Evolutionary conservation across 768 basidiomycete species (phyloP).

Genomic region (Boletus vinaceobasis): DNA sequence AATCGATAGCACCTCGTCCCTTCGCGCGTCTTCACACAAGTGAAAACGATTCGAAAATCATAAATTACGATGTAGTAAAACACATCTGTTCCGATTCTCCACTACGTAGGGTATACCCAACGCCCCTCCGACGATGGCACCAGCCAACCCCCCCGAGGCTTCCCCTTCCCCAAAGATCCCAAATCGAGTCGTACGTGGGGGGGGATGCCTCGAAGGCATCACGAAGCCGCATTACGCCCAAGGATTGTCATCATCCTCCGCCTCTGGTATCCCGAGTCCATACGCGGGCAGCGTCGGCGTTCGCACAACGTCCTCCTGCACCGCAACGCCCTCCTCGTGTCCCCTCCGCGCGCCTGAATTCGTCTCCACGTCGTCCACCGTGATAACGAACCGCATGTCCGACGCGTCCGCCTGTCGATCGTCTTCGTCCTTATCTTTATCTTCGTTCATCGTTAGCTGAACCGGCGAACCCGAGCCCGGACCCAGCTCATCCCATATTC

Average conservation of each 20-base stretch:
- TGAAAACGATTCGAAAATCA: no score
- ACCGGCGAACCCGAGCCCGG: background rate
- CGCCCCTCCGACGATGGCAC: no score
- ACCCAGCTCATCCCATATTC: slow-evolving; percentile 24
- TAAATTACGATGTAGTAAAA: no score
- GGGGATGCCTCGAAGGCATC: no score
- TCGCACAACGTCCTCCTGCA: slow-evolving; percentile 8
- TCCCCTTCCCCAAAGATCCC: no score
- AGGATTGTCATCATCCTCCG: slow-evolving; percentile 21
- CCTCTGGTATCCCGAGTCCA: slow-evolving; percentile 11
- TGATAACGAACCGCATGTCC: slow-evolving; percentile 4
- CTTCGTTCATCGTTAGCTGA: background rate
- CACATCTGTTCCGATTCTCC: no score
- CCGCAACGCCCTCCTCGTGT: background rate
- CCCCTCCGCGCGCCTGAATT: no score
- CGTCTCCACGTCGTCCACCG: background rate
- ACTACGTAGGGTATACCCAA: no score
- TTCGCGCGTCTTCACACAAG: no score
- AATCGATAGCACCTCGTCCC: no score
- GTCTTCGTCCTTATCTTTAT: background rate
- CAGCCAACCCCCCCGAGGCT: no score
- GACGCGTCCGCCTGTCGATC: no score
- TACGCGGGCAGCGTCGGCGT: slow-evolving; percentile 20
- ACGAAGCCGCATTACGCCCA: slow-evolving; percentile 15
- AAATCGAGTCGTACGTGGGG: background rate